Conservation (phyloP, 2,329 filamentous ascomycete species). For the Sporothrix euskadiensis region DNA sequence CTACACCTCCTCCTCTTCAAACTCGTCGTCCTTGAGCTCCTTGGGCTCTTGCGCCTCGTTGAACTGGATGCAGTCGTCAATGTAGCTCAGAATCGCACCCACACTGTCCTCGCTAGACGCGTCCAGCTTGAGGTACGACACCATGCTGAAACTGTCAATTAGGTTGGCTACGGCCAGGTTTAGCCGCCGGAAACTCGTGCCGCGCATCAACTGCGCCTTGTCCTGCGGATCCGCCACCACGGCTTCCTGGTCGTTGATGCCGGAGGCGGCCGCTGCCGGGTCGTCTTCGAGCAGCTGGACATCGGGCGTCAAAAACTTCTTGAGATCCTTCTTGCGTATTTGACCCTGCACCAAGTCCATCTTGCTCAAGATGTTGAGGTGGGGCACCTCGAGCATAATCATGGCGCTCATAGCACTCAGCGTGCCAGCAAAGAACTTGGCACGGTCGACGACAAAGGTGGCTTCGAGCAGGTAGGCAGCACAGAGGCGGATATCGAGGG, state of each 20-base stretch:
- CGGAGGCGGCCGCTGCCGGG: slow-evolving; percentile 50
- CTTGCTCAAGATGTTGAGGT: slow-evolving; percentile 94
- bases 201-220: slow-evolving; percentile 72
- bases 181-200: slow-evolving; percentile 75
- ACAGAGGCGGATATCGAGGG: slow-evolving; percentile 86
- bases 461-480: slow-evolving; percentile 93
- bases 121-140: slow-evolving; percentile 89
- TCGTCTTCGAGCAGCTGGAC: slow-evolving; percentile 79
- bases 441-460: slow-evolving; percentile 91
- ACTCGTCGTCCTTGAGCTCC: slow-evolving; percentile 70
- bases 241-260: slow-evolving; percentile 30
- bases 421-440: slow-evolving; percentile 96
- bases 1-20: slow-evolving; percentile 44
- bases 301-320: slow-evolving; percentile 87
- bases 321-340: slow-evolving; percentile 81
- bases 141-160: slow-evolving; percentile 98
- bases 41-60: slow-evolving; percentile 90
- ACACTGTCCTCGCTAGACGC: slow-evolving; percentile 91
- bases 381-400: slow-evolving; percentile 96
- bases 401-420: slow-evolving; percentile 97
- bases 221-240: slow-evolving; percentile 58
- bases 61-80: slow-evolving; percentile 91
- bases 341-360: slow-evolving; percentile 96
- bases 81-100: slow-evolving; percentile 79
- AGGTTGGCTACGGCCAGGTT: slow-evolving; percentile 86